Evolutionary conservation across 768 basidiomycete genomes (phyloP).

Genomic region (Leccinellum luteum): DNA sequence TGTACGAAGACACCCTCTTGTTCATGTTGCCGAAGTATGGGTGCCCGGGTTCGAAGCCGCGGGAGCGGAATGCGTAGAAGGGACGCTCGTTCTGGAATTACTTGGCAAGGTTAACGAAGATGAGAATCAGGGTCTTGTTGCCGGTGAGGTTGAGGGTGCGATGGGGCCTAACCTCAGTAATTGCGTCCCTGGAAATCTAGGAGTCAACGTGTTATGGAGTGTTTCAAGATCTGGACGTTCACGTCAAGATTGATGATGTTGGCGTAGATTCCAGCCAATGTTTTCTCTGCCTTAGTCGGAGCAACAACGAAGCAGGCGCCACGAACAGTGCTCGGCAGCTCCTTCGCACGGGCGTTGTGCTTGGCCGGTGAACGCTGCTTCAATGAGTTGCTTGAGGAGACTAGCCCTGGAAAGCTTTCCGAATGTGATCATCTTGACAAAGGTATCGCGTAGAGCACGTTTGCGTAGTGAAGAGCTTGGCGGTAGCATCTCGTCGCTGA

Average conservation of each 20-base stretch:
- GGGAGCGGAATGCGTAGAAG: background rate
- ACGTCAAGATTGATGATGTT: constrained; percentile 29
- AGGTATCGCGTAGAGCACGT: constrained; percentile 28
- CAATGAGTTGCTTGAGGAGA: constrained; percentile 19
- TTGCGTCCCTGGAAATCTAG: constrained; percentile 17
- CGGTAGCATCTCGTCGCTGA: constrained; percentile 16
- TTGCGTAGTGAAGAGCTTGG: constrained; percentile 22
- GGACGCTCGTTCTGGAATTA: background rate
- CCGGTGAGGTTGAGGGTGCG: background rate
- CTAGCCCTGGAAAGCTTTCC: constrained; percentile 40
- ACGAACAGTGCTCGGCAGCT: constrained; percentile 16
- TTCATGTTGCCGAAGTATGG: background rate
- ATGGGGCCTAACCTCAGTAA: background rate
- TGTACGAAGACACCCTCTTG: background rate
- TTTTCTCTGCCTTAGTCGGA: constrained; percentile 26
- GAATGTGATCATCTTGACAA: constrained; percentile 30
- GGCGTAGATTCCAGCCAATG: constrained; percentile 30
- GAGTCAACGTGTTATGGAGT: constrained; percentile 31
- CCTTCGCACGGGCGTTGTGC: background rate
- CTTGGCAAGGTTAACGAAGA: background rate
- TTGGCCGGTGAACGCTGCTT: background rate
- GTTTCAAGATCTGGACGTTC: constrained; percentile 37
- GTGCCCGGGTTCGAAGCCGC: background rate
- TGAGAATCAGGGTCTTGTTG: background rate
- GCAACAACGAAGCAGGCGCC: constrained; percentile 21